Conservation (phyloP, 768 basidiomycete species). For the Rhizopogon rudus region DNA sequence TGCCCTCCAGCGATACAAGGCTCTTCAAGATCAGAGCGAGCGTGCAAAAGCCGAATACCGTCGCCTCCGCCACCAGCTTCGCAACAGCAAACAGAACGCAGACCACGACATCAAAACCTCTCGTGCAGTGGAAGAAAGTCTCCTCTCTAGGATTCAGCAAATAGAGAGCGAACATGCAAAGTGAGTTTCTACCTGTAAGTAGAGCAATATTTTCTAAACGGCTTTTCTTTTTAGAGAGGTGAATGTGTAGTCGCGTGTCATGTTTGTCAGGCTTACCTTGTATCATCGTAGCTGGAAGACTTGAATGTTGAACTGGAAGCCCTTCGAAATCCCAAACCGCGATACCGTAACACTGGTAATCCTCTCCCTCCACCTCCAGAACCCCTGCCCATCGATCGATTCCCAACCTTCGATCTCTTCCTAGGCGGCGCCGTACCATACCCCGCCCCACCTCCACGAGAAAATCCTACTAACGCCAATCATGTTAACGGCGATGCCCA, state of each 20-base stretch:
- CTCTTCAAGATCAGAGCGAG: slow-evolving; percentile 29
- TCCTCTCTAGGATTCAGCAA: slow-evolving; percentile 27
- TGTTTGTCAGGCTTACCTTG: slow-evolving; percentile 11
- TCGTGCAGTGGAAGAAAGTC: slow-evolving; percentile 30
- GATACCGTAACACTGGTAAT: slow-evolving; percentile 33
- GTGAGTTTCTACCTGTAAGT: slow-evolving; percentile 13
- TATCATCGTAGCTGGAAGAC: slow-evolving; percentile 23
- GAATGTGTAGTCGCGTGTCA: neutral
- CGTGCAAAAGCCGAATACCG: slow-evolving; percentile 28
- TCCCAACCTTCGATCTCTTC: slow-evolving; percentile 33
- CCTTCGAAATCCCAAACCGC: slow-evolving; percentile 26
- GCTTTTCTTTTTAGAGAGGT: slow-evolving; percentile 3
- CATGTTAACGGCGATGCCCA: slow-evolving; percentile 12
- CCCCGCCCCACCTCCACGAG: slow-evolving; percentile 22
- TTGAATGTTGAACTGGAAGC: slow-evolving; percentile 33
- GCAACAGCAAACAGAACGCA: slow-evolving; percentile 21
- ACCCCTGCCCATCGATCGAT: slow-evolving; percentile 41
- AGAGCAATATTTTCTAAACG: neutral
- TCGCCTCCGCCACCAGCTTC: slow-evolving; percentile 27
- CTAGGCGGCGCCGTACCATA: slow-evolving; percentile 18
- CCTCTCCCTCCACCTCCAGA: slow-evolving; percentile 56
- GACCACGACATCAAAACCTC: slow-evolving; percentile 30
- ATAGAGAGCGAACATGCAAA: slow-evolving; percentile 25
- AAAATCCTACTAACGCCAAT: slow-evolving; percentile 1
- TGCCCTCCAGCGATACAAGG: slow-evolving; percentile 35